Percentiles rank a stretch among this genome's conserved stretches.
phyloP scores from a whole-genome alignment of 768 basidiomycete species.

The Lyophyllum decastes region DNA sequence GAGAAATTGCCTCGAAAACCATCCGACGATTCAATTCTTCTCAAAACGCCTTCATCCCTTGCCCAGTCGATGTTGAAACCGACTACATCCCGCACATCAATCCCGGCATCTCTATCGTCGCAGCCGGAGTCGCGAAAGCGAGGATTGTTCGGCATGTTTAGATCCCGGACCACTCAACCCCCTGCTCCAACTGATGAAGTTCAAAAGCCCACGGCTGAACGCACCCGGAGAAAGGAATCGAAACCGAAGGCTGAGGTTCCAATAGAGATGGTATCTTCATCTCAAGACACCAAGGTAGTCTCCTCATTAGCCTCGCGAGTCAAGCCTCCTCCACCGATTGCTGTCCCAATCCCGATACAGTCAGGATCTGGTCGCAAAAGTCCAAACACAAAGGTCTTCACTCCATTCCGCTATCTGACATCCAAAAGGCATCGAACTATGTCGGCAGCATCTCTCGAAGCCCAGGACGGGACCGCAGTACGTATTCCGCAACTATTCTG shows the following conservation, averaged over 20 bases:
- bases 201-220: conserved; percentile 3
- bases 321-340: conserved; percentile 14
- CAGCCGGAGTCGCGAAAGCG: conserved; percentile 39
- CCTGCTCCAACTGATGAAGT: conserved; percentile 23
- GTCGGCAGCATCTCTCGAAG: conserved; percentile 76
- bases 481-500: conserved; percentile 26
- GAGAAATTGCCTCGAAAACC: conserved; percentile 31
- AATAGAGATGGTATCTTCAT: neutral
- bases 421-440: conserved; percentile 64
- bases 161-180: conserved; percentile 22
- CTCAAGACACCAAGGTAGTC: conserved; percentile 5
- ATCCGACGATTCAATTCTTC: conserved; percentile 53
- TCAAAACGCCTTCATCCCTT: conserved; percentile 68
- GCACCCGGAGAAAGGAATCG: conserved; percentile 21
- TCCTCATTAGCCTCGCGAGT: conserved; percentile 12
- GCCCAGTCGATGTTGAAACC: conserved; percentile 49
- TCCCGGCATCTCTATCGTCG: conserved; percentile 38
- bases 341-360: conserved; percentile 34
- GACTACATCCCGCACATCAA: conserved; percentile 38
- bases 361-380: conserved; percentile 36
- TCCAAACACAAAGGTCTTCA: conserved; percentile 49
- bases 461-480: conserved; percentile 78
- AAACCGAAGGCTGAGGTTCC: conserved; percentile 4
- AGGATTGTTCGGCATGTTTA: conserved; percentile 39
- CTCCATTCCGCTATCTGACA: conserved; percentile 62